Conservation (phyloP, 768 basidiomycete species). For the Myochromella boudieri region DNA sequence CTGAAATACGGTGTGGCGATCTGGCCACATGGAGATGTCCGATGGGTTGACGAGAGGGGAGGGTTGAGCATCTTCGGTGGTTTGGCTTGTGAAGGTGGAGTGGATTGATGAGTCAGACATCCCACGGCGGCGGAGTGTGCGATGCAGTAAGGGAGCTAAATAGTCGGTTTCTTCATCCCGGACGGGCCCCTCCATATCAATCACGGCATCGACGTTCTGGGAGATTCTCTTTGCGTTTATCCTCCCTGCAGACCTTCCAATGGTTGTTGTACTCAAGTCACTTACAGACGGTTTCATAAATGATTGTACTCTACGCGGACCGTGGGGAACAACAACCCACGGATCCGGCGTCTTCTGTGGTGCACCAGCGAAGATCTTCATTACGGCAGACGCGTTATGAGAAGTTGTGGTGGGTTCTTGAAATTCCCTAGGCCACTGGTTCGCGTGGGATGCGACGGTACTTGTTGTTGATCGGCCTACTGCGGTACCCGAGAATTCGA, state of each 20-base stretch:
- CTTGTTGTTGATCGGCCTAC: conserved; percentile 41
- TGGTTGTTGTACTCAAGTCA: conserved; percentile 4
- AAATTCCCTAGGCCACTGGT: conserved; percentile 3
- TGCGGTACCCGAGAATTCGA: conserved; percentile 84
- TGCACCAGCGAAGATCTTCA: conserved; percentile 94
- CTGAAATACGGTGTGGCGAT: conserved; percentile 49
- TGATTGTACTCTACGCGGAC: conserved; percentile 27
- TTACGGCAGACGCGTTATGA: conserved; percentile 39
- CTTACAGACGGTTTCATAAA: conserved; percentile 21
- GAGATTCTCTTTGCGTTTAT: conserved; percentile 40
- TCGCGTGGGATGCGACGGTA: conserved; percentile 28
- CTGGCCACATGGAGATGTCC: conserved; percentile 28
- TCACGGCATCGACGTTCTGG: conserved; percentile 74
- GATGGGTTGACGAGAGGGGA: neutral
- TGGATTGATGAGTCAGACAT: conserved; percentile 92
- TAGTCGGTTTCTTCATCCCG: conserved; percentile 41
- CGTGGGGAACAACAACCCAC: conserved; percentile 69
- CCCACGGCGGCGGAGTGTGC: conserved; percentile 73
- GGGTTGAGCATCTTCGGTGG: conserved; percentile 27
- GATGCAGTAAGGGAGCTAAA: conserved; percentile 57
- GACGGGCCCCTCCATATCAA: conserved; percentile 48
- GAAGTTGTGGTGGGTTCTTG: conserved; percentile 4
- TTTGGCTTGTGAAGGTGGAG: conserved; percentile 72
- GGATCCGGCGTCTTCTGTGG: conserved; percentile 57
- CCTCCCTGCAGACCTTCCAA: conserved; percentile 20